Percentiles rank a stretch among this genome's conserved stretches.
phyloP scores from a whole-genome alignment of 768 basidiomycete species.

The Lentinula sp. region DNA sequence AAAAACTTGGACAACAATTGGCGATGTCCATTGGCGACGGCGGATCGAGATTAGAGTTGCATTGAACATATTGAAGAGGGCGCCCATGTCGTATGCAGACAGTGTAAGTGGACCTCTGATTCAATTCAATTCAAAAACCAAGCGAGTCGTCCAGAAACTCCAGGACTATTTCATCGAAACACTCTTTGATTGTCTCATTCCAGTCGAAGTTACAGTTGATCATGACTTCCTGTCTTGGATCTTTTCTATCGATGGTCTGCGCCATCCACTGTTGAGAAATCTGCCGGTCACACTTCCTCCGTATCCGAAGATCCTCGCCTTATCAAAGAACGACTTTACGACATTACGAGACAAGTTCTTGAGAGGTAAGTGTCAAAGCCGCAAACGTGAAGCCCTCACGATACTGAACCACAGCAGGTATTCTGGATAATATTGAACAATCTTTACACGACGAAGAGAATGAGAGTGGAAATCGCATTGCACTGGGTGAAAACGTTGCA shows the following conservation, averaged over 20 bases:
- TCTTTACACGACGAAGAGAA: slow-evolving; percentile 22
- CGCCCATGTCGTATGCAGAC: not conserved
- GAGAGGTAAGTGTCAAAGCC: not conserved
- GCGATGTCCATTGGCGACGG: not conserved
- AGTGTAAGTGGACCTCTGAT: not conserved
- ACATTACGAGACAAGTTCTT: not conserved
- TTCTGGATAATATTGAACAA: slow-evolving; percentile 37
- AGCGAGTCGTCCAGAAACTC: slow-evolving; percentile 26
- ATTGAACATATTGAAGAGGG: slow-evolving; percentile 6
- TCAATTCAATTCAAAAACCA: not conserved
- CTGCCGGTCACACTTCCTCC: slow-evolving; percentile 17
- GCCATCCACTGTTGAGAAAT: slow-evolving; percentile 43
- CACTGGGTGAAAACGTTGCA: slow-evolving; percentile 11
- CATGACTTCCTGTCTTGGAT: slow-evolving; percentile 52
- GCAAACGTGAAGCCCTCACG: no score
- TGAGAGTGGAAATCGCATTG: slow-evolving; percentile 13
- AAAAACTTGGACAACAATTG: not conserved
- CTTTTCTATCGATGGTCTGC: slow-evolving; percentile 51
- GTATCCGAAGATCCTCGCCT: slow-evolving; percentile 16
- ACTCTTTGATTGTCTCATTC: slow-evolving; percentile 47
- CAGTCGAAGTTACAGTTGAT: slow-evolving; percentile 43
- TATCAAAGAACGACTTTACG: not conserved
- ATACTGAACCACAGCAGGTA: slow-evolving; percentile 23
- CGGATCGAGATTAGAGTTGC: slow-evolving; percentile 4
- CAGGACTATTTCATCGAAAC: slow-evolving; percentile 47